Evolutionary conservation across 371 early-diverging fungal species (phyloP), one percentile per base, ranked within the genome.

Genomic region (Agmasoma carcini): DNA sequence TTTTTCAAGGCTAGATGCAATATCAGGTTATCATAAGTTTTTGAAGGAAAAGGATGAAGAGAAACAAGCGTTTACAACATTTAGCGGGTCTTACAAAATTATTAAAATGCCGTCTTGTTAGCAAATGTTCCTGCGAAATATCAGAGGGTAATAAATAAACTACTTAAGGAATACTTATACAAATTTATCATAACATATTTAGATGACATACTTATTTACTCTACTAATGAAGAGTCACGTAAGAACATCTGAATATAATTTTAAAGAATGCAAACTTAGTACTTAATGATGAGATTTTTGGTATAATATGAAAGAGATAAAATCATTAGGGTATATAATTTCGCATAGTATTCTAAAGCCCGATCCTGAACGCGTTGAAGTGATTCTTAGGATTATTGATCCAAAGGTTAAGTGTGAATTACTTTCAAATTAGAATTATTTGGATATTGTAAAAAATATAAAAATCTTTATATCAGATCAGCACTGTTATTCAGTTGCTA

Each of bases 21-120:
- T 65, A 0, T 39, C 46, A 6, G 78, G 78, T 0, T 80, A 70
- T 58, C 72, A 72, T 66, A 74, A 80, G 50, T 55, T 77, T 9
- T 58, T 36, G 2, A 1, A 56, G 1, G 49, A 56, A 17, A 50
- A 34, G 0, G 65, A 63, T 12, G 53, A 40, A 0, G 34, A 69
- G 19, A 70, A 75, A 25, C 72, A 77, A 0, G 78, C 73, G 0
- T 78, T 78, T 39, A 47, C 66, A 14, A 59, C 62, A 1, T 12
- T 26, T 15, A 19, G 45, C 1, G 71, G 74, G 12, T 45, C 59
- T 1, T 70, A 48, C 55, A 69, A 78, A 43, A 78, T 61, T 53
- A 46, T 22, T 1, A 41, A 31, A 38, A 55, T 54, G 55, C 47
- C 51, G 4, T 59, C 36, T 25, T 30, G 50, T 17, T 45, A 9